phyloP scores from a whole-genome alignment of 2,329 filamentous ascomycete species.

The Claviceps spartinae region DNA sequence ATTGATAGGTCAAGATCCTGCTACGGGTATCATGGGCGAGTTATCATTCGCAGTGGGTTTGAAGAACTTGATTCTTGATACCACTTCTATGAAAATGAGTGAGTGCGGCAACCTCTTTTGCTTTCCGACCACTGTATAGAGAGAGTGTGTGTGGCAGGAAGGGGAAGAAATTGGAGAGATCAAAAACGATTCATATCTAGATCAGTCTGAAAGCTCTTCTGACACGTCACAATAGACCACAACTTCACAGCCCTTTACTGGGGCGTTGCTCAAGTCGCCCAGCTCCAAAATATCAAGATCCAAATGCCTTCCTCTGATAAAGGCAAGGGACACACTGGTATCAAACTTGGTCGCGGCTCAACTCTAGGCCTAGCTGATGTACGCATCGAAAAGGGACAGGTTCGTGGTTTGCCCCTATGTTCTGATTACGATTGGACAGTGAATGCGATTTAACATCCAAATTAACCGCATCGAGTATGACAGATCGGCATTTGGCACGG shows the following conservation, averaged over 20 bases:
- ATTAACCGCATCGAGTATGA: not conserved
- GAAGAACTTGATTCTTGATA: constrained; percentile 31
- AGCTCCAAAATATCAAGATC: constrained; percentile 30
- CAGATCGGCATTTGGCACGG: constrained; percentile 30
- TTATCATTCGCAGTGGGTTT: constrained; percentile 28
- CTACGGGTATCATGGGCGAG: constrained; percentile 19
- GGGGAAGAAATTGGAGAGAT: not conserved
- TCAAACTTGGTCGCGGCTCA: constrained; percentile 26
- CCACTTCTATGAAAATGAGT: constrained; percentile 22
- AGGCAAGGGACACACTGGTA: constrained; percentile 27
- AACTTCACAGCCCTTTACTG: constrained; percentile 28
- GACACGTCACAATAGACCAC: constrained; percentile 9
- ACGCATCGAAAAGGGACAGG: constrained; percentile 23
- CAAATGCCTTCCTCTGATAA: constrained; percentile 23
- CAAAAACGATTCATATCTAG: not conserved
- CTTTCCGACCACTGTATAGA: not conserved
- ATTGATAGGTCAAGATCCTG: constrained; percentile 18
- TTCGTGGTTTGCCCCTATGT: not conserved
- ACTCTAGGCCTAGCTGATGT: constrained; percentile 28
- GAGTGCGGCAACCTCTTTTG: not conserved
- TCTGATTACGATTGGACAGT: not conserved
- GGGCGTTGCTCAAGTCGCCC: constrained; percentile 30
- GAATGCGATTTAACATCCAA: no score
- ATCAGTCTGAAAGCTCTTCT: not conserved
- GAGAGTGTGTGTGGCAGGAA: not conserved